Evolutionary conservation across 441 rosid genomes (phyloP).

Genomic region (Hypseocharis bilobata): DNA sequence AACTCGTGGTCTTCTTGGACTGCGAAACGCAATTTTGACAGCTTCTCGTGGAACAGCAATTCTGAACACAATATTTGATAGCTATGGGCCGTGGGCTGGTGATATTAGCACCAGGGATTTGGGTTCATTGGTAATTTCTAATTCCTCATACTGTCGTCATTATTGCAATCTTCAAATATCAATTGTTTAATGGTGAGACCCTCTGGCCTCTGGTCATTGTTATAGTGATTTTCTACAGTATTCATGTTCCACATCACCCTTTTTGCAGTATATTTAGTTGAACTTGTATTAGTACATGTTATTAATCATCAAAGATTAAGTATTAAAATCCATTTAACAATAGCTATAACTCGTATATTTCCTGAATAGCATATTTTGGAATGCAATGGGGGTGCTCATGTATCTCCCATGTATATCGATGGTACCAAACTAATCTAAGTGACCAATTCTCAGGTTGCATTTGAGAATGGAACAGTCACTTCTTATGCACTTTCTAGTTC

Average conservation of each 20-base stretch:
- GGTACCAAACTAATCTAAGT: slow-evolving; percentile 7
- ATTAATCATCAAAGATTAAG: too few species aligned
- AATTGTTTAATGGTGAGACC: slow-evolving; percentile 6
- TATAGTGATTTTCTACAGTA: neutral
- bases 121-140: slow-evolving; percentile 72
- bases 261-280: neutral
- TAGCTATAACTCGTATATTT: neutral
- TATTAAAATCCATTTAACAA: neutral
- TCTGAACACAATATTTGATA: slow-evolving; percentile 78
- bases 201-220: neutral
- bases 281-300: neutral
- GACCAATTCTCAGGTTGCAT: slow-evolving; percentile 63
- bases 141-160: slow-evolving; percentile 1
- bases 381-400: neutral
- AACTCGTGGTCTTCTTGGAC: slow-evolving; percentile 93
- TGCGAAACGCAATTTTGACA: slow-evolving; percentile 90
- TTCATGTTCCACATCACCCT: neutral
- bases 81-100: slow-evolving; percentile 90
- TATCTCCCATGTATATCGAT: neutral
- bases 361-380: too few species aligned
- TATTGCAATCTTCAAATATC: neutral
- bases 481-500: slow-evolving; percentile 78
- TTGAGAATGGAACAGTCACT: slow-evolving; percentile 71
- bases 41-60: slow-evolving; percentile 96
- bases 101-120: slow-evolving; percentile 74